Conservation (phyloP, 441 rosid genomes). For the Adansonia grandidieri region DNA sequence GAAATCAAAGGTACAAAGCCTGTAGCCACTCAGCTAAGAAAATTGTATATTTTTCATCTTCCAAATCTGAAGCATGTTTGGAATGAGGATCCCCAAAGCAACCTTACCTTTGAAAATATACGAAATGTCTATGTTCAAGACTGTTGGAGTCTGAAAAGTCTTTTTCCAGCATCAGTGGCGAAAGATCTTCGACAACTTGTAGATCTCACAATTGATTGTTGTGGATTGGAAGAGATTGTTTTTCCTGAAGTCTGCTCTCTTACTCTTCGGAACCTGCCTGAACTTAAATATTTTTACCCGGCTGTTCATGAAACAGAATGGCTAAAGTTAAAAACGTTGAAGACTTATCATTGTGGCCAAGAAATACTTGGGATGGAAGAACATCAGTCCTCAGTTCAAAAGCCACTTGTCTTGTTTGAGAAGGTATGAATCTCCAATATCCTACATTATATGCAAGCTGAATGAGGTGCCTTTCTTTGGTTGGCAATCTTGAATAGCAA, state of each 20-base stretch:
- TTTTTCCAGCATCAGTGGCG: constrained; percentile 37
- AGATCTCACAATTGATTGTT: background rate
- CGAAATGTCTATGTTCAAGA: background rate
- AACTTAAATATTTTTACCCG: constrained; percentile 27
- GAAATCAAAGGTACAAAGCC: background rate
- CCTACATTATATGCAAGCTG: background rate
- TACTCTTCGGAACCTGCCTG: constrained; percentile 15
- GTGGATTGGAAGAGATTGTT: constrained; percentile 35
- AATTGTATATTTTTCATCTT: constrained; percentile 6
- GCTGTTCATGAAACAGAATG: constrained; percentile 3
- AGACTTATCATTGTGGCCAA: constrained; percentile 18
- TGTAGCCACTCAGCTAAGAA: background rate
- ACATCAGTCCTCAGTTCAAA: constrained; percentile 1
- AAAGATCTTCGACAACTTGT: constrained; percentile 20
- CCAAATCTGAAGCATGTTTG: constrained; percentile 39
- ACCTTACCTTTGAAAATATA: constrained; percentile 29
- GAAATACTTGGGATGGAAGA: background rate
- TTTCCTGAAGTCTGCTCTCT: constrained; percentile 26
- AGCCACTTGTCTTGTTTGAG: background rate
- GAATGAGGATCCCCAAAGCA: constrained; percentile 25
- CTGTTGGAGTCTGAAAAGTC: constrained; percentile 29
- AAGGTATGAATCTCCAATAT: constrained; percentile 8
- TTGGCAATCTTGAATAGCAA: background rate
- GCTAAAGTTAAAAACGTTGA: constrained; percentile 24
- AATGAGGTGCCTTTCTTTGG: background rate